These are phyloP conservation scores for Circinella minor DNA, from an alignment of 371 early-diverging fungal genomes.

Conservation along the genomic window DNA sequence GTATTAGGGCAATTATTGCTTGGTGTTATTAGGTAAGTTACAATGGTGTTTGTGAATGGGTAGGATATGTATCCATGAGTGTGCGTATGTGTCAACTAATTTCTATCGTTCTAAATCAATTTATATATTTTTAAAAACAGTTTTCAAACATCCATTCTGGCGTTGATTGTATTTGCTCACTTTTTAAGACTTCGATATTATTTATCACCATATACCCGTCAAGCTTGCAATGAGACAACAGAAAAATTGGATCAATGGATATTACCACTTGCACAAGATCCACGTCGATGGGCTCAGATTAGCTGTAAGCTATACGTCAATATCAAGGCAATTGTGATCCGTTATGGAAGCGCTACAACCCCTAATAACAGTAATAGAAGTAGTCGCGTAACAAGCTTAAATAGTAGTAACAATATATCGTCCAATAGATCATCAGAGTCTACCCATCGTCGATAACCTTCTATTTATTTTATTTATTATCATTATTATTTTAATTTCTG, in stretches of 20 bases:
- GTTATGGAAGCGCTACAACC: slow-evolving; percentile 49
- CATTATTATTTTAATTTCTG: background rate
- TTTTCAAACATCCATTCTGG: slow-evolving; percentile 74
- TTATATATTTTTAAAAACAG: slow-evolving; percentile 22
- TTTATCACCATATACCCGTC: slow-evolving; percentile 67
- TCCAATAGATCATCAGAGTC: slow-evolving; percentile 1
- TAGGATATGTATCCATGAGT: background rate
- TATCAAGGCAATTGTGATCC: slow-evolving; percentile 51
- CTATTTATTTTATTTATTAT: background rate
- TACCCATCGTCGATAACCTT: slow-evolving; percentile 9
- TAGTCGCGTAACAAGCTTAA: background rate
- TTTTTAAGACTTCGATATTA: slow-evolving; percentile 84
- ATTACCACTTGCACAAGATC: slow-evolving; percentile 50
- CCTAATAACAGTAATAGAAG: background rate
- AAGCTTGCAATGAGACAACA: slow-evolving; percentile 58
- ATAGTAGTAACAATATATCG: background rate
- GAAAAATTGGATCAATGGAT: slow-evolving; percentile 55
- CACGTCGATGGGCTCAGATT: slow-evolving; percentile 35
- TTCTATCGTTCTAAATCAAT: too few species aligned
- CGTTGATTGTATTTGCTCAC: slow-evolving; percentile 78
- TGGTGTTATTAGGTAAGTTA: slow-evolving; percentile 61
- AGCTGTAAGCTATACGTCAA: slow-evolving; percentile 52
- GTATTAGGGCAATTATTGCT: slow-evolving; percentile 71
- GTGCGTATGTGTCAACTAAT: too few species aligned
- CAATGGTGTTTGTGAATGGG: background rate